These are phyloP conservation scores for Eucalyptus dawsonii DNA, from an alignment of 345 rosid genomes.

Conservation along the genomic window DNA sequence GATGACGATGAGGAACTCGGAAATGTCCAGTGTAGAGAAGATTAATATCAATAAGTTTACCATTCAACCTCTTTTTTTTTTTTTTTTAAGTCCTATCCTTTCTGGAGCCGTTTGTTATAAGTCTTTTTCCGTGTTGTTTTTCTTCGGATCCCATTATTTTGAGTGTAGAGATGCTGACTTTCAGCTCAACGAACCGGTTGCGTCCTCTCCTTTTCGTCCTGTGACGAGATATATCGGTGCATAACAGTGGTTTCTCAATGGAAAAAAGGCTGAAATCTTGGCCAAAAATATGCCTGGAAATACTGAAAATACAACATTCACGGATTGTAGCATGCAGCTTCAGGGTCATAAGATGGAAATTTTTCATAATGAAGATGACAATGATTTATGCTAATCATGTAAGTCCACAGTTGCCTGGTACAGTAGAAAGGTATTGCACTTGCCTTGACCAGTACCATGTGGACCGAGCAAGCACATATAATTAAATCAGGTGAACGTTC, in stretches of 20 bases:
- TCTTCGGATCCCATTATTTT: slow-evolving; percentile 8
- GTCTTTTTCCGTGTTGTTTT: neutral
- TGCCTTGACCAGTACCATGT: neutral
- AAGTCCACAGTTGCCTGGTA: neutral
- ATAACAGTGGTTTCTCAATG: neutral
- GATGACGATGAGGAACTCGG: neutral
- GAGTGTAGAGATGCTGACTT: slow-evolving; percentile 28
- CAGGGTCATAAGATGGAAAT: neutral
- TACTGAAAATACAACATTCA: neutral
- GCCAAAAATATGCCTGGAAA: neutral
- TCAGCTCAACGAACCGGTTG: neutral
- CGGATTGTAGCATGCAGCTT: neutral
- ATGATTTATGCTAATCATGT: neutral
- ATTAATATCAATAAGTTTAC: neutral
- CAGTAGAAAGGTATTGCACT: neutral
- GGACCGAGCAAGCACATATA: neutral
- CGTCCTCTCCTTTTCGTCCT: neutral
- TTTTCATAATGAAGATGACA: neutral
- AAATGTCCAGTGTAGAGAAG: neutral
- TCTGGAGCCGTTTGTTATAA: neutral
- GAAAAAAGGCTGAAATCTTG: neutral
- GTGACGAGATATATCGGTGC: neutral
- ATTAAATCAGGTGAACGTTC: neutral
- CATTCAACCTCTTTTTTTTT: neutral
- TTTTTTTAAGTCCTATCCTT: neutral